These are phyloP conservation scores for Picea sitchensis DNA, from an alignment of 75 land plant species.

Conservation along the genomic window DNA sequence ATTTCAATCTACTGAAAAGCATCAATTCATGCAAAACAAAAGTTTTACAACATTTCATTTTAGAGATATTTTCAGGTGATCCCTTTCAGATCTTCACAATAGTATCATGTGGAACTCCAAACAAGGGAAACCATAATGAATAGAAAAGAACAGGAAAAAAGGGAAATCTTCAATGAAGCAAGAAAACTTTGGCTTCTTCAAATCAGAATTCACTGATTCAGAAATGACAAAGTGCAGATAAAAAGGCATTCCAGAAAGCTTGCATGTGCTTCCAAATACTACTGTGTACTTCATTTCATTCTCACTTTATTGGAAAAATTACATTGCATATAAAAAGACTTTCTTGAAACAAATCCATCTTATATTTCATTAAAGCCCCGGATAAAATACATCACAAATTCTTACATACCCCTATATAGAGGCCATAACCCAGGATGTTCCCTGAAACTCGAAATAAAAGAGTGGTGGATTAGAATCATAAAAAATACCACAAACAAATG, in stretches of 20 bases:
- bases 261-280: neutral
- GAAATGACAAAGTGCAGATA: neutral
- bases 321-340: neutral
- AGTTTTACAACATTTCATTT: neutral
- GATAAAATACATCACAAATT: no score
- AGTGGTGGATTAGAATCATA: neutral
- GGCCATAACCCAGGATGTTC: slow-evolving; percentile 89
- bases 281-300: neutral
- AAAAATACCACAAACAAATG: neutral
- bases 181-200: neutral
- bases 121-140: neutral
- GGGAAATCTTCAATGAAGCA: neutral
- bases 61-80: neutral
- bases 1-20: neutral
- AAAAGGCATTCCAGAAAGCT: neutral
- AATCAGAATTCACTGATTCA: neutral
- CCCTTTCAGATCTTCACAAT: neutral
- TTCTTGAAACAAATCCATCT: neutral
- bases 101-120: neutral
- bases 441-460: slow-evolving; percentile 35
- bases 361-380: no score
- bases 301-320: neutral
- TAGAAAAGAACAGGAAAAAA: neutral
- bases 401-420: slow-evolving; percentile 76
- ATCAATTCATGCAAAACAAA: neutral